Evolutionary conservation across 177 flowering plant genomes (phyloP), one percentile per base, ranked within the genome.

Genomic region (Vitis hybrid): DNA sequence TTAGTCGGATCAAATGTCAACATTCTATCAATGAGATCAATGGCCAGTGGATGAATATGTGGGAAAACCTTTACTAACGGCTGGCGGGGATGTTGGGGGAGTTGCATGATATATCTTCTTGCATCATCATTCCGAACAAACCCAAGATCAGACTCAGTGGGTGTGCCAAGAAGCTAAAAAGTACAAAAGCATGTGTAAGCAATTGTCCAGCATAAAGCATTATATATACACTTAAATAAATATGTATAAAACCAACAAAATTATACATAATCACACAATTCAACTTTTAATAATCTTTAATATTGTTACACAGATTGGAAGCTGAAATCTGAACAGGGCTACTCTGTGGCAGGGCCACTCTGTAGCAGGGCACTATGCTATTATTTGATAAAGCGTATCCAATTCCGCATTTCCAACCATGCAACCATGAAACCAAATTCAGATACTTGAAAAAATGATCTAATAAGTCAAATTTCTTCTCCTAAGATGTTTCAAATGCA

Each of bases 21-120:
- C 97, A 94, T 94, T 80, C 71, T 90, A 67, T 94, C 97, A 15
- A 94, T 72, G 10, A 94, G 92, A 80, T 94, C 97, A 69, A 91
- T 90, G 63, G 96, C 97, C 57, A 79, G 72, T 2, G 93, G 94
- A 81, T 91, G 70, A 70, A 94, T 87, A 71, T 89, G 91, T 5
- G 91, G 89, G 65, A 88, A 94, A 48, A 83, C 74, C 27, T 32
- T 72, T 11, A 78, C 81, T 48, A 94, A 70, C 14, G 83, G 59
- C 72, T 86, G 90, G 3, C 89, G 91, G 66, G 96, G 90, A 70
- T 75, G 79, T 67, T 66, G 67, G 2, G 86, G 80, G 35, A 89
- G 88, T 67, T 89, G 96, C 24, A 75, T 71, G 21, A 94, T 82
- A 65, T 85, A 94, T 77, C 90, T 87, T 76, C 71, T 90, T 19